Base-by-base conservation (phyloP, 495 filamentous ascomycete species). In the Aspergillus sclerotioniger region DNA sequence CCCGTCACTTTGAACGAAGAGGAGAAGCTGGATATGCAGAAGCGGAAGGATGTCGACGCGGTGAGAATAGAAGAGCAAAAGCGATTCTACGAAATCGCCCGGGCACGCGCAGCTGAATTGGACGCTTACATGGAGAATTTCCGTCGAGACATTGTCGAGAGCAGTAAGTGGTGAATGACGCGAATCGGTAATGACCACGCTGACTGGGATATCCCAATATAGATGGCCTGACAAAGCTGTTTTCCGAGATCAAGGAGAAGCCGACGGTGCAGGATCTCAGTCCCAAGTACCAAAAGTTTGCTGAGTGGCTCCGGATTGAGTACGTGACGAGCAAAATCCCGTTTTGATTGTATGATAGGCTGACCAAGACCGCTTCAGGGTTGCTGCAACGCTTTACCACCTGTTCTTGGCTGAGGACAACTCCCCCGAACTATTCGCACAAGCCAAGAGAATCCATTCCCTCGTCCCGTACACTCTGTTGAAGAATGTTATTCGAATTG, bases 361-460 rank as follows among this genome's bases (percentile, higher is more conserved):
- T 31, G 33, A 41, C 37, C 13, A n/a, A 41, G 5, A n/a, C 12
- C n/a, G 12, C 13, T 17, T 32, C 35, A 83, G 80, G 72, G 88
- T 98, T 43, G 94, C 94, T 7, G 94, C 94, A 20, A 97, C 94
- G 13, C 84, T 98, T 35, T 98, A 98, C 69, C 94, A 98, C 71
- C 77, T 98, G 31, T 98, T 98, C 81, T 82, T 98, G 41, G 94
- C 94, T 35, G 94, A 98, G 70, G 94, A 98, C 67, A 98, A 98
- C 71, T 96, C 92, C 3, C 90, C 92, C 8, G 94, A 98, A 62
- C 68, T 98, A 33, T 96, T 98, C 72, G 92, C 92, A 3, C 95
- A 98, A 67, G 87, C 87, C 3, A 97, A 93, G 73, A 82, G 87
- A 57, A 96, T 98, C 35, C 94, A 98, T 66, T 94, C 91, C 0